These are phyloP conservation scores for Elongisporangium prolatum DNA, from an alignment of 352 stramenopile species.

Conservation along the genomic window DNA sequence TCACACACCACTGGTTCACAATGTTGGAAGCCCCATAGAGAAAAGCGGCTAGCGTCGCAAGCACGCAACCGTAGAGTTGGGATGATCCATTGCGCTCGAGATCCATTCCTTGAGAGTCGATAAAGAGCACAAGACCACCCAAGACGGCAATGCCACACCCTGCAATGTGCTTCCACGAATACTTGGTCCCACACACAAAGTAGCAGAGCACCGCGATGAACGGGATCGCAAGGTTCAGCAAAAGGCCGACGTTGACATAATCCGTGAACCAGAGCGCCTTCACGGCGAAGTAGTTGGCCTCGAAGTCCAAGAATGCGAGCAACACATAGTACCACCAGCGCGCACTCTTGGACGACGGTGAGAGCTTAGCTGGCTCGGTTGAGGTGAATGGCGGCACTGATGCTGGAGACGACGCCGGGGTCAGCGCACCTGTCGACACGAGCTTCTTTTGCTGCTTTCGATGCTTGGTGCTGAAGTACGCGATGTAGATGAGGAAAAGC, in stretches of 20 bases:
- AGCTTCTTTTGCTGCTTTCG: conserved; percentile 1
- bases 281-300: conserved; percentile 33
- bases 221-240: conserved; percentile 41
- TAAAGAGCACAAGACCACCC: conserved; percentile 21
- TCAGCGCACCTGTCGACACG: not conserved
- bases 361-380: not conserved
- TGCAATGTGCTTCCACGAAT: conserved; percentile 21
- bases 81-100: conserved; percentile 8
- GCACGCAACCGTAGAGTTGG: conserved; percentile 26
- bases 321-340: conserved; percentile 39
- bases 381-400: conserved; percentile 1
- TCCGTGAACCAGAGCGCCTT: conserved; percentile 25
- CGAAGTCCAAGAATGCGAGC: conserved; percentile 31
- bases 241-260: conserved; percentile 25
- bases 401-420: not conserved
- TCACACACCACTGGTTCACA: conserved; percentile 32
- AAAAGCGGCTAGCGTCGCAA: conserved; percentile 23
- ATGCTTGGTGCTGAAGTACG: conserved; percentile 16
- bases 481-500: conserved; percentile 21
- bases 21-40: conserved; percentile 36
- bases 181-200: conserved; percentile 15
- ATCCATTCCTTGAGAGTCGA: conserved; percentile 15
- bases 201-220: conserved; percentile 33
- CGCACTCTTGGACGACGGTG: not conserved
- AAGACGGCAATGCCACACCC: conserved; percentile 18